Base-by-base conservation (phyloP, 2,329 filamentous ascomycete species). In the Chaetomium olivaceum region DNA sequence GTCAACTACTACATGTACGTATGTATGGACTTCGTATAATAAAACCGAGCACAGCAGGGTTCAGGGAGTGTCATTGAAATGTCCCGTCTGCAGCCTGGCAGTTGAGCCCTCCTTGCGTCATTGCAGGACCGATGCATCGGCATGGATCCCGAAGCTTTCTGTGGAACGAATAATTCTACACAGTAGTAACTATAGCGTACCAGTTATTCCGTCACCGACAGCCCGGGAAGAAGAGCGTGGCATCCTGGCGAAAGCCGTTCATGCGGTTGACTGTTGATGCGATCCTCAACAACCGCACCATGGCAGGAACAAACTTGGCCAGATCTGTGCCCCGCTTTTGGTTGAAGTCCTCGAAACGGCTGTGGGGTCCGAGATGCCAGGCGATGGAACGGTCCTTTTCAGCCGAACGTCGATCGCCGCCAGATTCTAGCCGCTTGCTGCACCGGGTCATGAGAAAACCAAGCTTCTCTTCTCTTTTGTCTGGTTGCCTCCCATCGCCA, bases 401-500 rank as follows among this genome's bases (percentile, higher is more conserved):
- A 58, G 43, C 61, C 61, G 54, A 58, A 52, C 46, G 61, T 23
- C 61, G 61, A 63, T 58, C 46, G 61, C 61, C 61, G 39, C 39
- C 39, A 43, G 16, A 43, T 43, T 43, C 25, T 63, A 54, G 27
- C 43, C 27, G 57, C 31, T 59, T 31, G 16, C 14, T 7, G 43
- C 21, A 43, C 50, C 4, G 5, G 19, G 33, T n/a, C 19, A 43
- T 29, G n/a, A 19, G 39, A 48, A 21, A 36, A 33, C 31, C 19
- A 11, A 16, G 19, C n/a, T 25, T 31, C 19, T 59, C 8, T 46
- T 43, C 14, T 14, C 25, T 5, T 52, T 29, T 25, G 9, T 25
- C 19, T 4, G 23, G 14, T 16, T 25, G 50, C 14, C 19, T 29
- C 11, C 23, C 52, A 14, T 58, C 5, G 12, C 54, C n/a, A 19